Evolutionary conservation across 768 basidiomycete genomes (phyloP).

Genomic region (Lactarius tabidus): DNA sequence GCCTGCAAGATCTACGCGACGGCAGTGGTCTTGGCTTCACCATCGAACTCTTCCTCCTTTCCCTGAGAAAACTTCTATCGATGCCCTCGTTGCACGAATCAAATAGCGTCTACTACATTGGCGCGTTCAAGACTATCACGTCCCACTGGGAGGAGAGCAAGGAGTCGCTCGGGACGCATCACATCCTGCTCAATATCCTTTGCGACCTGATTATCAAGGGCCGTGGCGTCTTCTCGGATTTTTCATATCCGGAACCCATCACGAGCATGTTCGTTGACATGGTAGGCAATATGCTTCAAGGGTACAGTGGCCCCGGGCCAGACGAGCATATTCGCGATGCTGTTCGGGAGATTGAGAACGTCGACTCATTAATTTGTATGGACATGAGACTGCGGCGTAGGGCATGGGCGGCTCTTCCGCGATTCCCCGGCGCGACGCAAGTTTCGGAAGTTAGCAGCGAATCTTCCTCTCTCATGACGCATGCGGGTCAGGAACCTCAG

Average conservation of each 20-base stretch:
- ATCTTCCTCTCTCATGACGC: background rate
- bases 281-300: background rate
- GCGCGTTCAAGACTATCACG: no score
- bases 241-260: background rate
- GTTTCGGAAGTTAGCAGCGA: background rate
- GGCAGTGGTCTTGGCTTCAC: no score
- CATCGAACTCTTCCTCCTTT: no score
- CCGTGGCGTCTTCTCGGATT: background rate
- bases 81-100: no score
- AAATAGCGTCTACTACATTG: no score
- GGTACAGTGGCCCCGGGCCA: background rate
- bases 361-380: background rate
- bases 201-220: background rate
- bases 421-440: background rate
- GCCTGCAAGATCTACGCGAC: no score
- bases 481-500: background rate
- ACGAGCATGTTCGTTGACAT: background rate
- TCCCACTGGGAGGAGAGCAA: no score
- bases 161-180: no score
- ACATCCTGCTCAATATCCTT: background rate
- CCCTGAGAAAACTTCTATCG: no score
- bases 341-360: background rate
- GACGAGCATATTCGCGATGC: background rate
- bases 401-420: background rate
- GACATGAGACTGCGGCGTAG: background rate